Evolutionary conservation across 768 basidiomycete species (phyloP).

Genomic region (Holtermannia corniformis): DNA sequence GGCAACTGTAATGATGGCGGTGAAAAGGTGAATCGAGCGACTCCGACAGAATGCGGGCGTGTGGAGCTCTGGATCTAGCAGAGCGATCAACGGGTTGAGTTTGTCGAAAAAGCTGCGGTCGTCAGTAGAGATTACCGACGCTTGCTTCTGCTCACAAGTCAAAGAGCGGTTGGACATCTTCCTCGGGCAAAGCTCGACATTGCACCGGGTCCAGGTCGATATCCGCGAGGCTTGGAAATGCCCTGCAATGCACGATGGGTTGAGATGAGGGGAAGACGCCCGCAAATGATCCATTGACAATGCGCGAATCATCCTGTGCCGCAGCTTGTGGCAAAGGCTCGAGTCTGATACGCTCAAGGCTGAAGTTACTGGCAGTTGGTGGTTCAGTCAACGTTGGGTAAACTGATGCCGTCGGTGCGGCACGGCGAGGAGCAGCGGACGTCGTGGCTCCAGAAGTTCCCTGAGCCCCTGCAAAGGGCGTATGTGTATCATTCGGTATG

Average conservation of each 20-base stretch:
- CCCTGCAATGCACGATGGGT: not conserved
- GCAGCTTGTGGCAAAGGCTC: no score
- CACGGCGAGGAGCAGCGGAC: no score
- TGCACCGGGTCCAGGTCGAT: conserved; percentile 4
- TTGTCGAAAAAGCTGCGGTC: conserved; percentile 4
- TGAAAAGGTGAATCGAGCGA: conserved; percentile 6
- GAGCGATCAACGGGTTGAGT: conserved; percentile 5
- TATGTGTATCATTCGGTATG: no score
- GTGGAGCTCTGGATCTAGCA: conserved; percentile 6
- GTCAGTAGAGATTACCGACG: not conserved
- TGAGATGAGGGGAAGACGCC: not conserved
- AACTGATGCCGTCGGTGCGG: no score
- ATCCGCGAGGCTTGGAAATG: not conserved
- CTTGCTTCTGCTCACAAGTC: not conserved
- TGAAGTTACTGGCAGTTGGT: not conserved
- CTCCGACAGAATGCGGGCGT: conserved; percentile 5
- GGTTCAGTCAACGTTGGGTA: no score
- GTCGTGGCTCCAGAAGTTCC: no score
- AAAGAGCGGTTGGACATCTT: conserved; percentile 5
- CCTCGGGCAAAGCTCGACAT: conserved; percentile 1
- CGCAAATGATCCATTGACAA: not conserved
- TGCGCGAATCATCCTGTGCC: no score
- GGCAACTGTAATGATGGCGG: conserved; percentile 8
- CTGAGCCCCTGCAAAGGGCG: no score
- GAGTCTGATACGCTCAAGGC: not conserved